Percentiles rank a stretch among this genome's conserved stretches.
phyloP scores from a whole-genome alignment of 306 rosid genomes.

The Hippophae tibetana region DNA sequence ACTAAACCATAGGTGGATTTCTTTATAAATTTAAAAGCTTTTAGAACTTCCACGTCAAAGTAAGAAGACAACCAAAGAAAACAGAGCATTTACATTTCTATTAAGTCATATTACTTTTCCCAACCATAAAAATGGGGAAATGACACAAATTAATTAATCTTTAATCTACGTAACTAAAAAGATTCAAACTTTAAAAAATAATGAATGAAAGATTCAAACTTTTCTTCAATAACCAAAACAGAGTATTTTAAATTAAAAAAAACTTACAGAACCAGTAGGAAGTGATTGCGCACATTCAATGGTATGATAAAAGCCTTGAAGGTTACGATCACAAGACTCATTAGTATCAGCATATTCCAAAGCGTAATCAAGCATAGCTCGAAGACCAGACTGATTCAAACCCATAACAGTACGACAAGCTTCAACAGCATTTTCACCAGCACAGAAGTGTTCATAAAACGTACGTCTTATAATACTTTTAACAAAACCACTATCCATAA shows the following conservation, averaged over 20 bases:
- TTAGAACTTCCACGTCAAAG: no score
- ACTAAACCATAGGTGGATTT: no score
- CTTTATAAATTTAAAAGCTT: no score
- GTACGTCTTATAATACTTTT: slow-evolving; percentile 17
- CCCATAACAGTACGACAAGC: slow-evolving; percentile 31
- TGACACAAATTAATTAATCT: no score
- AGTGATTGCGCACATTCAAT: slow-evolving; percentile 48
- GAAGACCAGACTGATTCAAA: slow-evolving; percentile 41
- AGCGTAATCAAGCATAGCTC: slow-evolving; percentile 76
- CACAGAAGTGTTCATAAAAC: slow-evolving; percentile 66
- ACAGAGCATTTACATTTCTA: no score
- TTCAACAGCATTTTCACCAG: slow-evolving; percentile 55
- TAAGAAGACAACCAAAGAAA: no score
- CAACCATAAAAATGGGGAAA: no score
- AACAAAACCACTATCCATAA: slow-evolving; percentile 31
- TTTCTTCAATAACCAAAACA: no score
- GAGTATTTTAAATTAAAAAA: background rate
- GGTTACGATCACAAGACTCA: slow-evolving; percentile 49
- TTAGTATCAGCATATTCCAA: slow-evolving; percentile 62
- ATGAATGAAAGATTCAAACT: no score
- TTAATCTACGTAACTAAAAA: no score
- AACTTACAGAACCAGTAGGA: slow-evolving; percentile 68
- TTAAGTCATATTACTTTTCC: no score
- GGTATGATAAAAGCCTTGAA: slow-evolving; percentile 45
- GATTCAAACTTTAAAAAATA: no score